Percentiles rank a stretch among this genome's conserved stretches.
These are phyloP conservation scores for Rhizoclosmatium globosum DNA, from an alignment of 192 early-diverging fungal genomes.

Conservation along the genomic window DNA sequence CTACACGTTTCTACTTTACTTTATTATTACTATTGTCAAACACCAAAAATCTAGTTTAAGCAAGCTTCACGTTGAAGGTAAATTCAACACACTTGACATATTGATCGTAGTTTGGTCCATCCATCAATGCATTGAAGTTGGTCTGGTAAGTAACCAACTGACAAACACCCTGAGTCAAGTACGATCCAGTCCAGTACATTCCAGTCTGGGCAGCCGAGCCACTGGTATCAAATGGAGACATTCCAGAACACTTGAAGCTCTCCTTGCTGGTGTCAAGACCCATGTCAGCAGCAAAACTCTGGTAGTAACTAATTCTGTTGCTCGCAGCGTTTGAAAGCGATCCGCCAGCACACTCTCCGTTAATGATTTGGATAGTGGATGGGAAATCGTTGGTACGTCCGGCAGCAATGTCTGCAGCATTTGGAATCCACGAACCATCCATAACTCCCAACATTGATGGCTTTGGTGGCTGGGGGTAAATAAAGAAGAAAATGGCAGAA, in stretches of 20 bases:
- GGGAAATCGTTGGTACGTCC: constrained; percentile 25
- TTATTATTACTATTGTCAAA: no score
- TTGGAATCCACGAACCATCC: constrained; percentile 22
- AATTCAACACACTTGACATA: constrained; percentile 33
- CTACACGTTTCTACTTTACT: no score
- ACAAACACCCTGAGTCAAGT: constrained; percentile 15
- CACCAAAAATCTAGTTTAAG: not conserved
- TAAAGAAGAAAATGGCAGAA: constrained; percentile 27
- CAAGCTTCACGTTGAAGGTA: constrained; percentile 1
- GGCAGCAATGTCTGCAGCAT: constrained; percentile 20
- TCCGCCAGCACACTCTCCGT: constrained; percentile 26
- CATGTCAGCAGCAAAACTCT: constrained; percentile 3
- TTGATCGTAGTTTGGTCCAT: constrained; percentile 23
- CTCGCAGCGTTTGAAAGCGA: not conserved
- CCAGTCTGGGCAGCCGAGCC: not conserved
- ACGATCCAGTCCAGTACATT: constrained; percentile 15
- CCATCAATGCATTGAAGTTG: constrained; percentile 34
- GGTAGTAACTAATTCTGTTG: constrained; percentile 5
- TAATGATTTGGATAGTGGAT: constrained; percentile 37
- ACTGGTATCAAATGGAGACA: constrained; percentile 7
- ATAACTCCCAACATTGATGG: constrained; percentile 34
- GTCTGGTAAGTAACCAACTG: constrained; percentile 33
- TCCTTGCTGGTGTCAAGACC: constrained; percentile 10
- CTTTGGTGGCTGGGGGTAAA: constrained; percentile 34
- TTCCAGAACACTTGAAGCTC: constrained; percentile 19